phyloP scores from a whole-genome alignment of 2,329 filamentous ascomycete species.

The Dryadomyces sulphureus region DNA sequence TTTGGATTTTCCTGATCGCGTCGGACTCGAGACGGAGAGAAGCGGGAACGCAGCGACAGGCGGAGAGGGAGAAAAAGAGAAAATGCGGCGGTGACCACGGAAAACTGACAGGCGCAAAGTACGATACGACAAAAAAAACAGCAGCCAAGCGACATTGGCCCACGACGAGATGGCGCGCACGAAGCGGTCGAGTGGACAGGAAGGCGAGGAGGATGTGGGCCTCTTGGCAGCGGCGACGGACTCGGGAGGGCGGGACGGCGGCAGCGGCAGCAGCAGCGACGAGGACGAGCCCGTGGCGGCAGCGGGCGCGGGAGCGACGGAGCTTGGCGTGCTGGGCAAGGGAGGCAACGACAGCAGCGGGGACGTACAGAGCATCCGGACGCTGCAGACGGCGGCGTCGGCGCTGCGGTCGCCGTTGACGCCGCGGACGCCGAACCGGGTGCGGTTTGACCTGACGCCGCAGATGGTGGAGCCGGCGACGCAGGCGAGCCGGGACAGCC shows the following conservation, averaged over 20 bases:
- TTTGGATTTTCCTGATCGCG: too few relatives aligned
- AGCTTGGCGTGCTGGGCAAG: not conserved
- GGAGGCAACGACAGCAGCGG: too few relatives aligned
- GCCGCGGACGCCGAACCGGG: constrained; percentile 53
- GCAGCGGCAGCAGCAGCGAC: not conserved
- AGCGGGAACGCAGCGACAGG: too few relatives aligned
- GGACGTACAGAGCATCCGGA: not conserved
- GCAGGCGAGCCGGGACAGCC: not conserved
- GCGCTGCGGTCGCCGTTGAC: constrained; percentile 20
- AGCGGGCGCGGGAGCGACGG: constrained; percentile 2
- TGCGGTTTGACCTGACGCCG: constrained; percentile 53
- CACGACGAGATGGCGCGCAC: not conserved
- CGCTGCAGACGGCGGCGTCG: not conserved
- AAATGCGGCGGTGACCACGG: constrained; percentile 1
- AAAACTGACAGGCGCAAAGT: not conserved
- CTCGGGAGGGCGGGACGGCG: not conserved
- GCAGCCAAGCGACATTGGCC: not conserved
- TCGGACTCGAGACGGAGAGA: too few relatives aligned
- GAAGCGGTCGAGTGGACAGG: not conserved
- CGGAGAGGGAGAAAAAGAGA: not conserved
- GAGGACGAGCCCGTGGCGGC: too few relatives aligned
- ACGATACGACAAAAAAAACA: not conserved
- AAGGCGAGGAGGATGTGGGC: constrained; percentile 13
- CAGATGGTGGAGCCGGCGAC: constrained; percentile 20
- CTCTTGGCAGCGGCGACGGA: constrained; percentile 10